Conservation (phyloP, 164 flowering plant genomes). For the Aristolochia contorta region DNA sequence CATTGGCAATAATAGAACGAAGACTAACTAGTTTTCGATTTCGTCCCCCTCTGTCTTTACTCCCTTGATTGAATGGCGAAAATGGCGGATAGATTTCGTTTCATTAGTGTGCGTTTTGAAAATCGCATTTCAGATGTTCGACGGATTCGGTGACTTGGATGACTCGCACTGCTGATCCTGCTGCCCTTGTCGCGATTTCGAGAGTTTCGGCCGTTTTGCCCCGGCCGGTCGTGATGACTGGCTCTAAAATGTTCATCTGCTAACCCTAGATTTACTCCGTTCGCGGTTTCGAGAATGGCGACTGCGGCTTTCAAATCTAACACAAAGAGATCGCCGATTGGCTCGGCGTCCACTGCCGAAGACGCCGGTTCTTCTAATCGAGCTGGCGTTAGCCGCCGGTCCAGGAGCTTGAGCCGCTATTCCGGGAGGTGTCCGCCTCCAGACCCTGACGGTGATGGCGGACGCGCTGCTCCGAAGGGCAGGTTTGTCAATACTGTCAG, state of each 20-base stretch:
- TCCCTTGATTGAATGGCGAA: too few relatives aligned
- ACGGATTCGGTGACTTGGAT: too few relatives aligned
- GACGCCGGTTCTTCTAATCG: slow-evolving; percentile 26
- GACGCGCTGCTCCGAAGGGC: slow-evolving; percentile 29
- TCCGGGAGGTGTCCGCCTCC: slow-evolving; percentile 22
- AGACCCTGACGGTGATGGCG: slow-evolving; percentile 14
- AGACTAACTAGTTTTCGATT: too few relatives aligned
- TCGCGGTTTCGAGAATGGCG: slow-evolving; percentile 30
- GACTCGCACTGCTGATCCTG: too few relatives aligned
- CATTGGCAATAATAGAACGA: too few relatives aligned
- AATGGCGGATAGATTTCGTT: too few relatives aligned
- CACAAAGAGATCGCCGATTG: slow-evolving; percentile 48
- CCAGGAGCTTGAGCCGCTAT: slow-evolving; percentile 56
- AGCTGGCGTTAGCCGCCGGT: slow-evolving; percentile 38
- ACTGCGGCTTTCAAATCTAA: slow-evolving; percentile 83
- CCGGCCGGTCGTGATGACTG: not conserved
- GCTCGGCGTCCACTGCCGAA: slow-evolving; percentile 11
- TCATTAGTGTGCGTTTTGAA: too few relatives aligned
- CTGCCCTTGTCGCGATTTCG: too few relatives aligned
- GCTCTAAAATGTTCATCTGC: too few relatives aligned
- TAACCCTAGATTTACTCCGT: too few relatives aligned
- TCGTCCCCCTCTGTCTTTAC: not conserved
- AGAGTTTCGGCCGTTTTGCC: not conserved
- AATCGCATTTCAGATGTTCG: too few relatives aligned
- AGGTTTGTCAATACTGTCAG: slow-evolving; percentile 69